Evolutionary conservation across 2,329 filamentous ascomycete species (phyloP), one percentile per base, ranked within the genome.

Genomic region (Penicillium sp.): DNA sequence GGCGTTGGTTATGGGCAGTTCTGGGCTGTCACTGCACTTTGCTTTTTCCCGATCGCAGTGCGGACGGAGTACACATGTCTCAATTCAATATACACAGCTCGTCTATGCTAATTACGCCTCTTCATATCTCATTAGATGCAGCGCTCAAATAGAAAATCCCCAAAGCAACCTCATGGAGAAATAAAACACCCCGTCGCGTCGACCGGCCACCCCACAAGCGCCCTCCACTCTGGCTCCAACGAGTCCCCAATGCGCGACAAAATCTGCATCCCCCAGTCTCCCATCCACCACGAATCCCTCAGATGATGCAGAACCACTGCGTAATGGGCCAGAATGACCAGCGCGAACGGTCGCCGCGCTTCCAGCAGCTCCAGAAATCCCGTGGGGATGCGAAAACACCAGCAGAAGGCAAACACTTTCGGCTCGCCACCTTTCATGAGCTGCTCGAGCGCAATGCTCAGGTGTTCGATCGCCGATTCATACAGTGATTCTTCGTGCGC

Each of bases 231-330:
- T 4, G 57, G 38, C 21, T 63, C 64, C n/a, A 74, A 45, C 21
- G 49, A 43, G 36, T 63, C 58, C 13, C 65, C 65, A 22, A 89
- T 79, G 18, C 86, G 86, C 66, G 84, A 81, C 14, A 90, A 83
- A 62, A 90, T 84, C 52, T 84, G 81, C 14, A 82, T 80, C 7
- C 86, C 82, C 64, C 88, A 86, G 38, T 87, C 86, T 18, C 85
- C 80, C 27, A 90, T 75, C 87, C 88, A 91, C 88, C 88, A 91
- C 14, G 86, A 75, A 14, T 77, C 71, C 56, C 87, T 82, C 58
- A 88, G 76, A 32, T 80, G 80, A 65, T 86, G 86, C 44, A 89
- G 75, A 3, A 77, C 54, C 8, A 79, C 73, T 0, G 72, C 72
- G 55, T 74, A 79, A 55, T 80, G 73, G 2, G 75, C 76, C 4